Base-by-base conservation (phyloP, 371 early-diverging fungal genomes). In the Funneliformis caledonium region DNA sequence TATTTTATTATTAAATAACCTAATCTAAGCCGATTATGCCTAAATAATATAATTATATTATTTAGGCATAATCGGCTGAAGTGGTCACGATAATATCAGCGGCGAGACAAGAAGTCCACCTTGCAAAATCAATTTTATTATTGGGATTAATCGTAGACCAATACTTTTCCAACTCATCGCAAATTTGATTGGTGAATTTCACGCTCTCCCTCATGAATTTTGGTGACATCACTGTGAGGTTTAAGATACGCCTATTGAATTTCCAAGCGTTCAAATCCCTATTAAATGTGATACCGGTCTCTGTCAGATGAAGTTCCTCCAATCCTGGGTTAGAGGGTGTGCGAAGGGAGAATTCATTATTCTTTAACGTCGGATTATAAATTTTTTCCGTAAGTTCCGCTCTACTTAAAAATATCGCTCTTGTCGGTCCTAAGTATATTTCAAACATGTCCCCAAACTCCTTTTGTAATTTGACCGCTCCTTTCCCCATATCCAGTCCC, bases 381-480 rank as follows among this genome's bases (percentile, higher is more conserved):
- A 78, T 22, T 64, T 64, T 78, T 5, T 78, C 78, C 1, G 67
- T 2, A 11, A 50, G 33, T 2, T 67, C 62, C n/a, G 78, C 78
- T n/a, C 62, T 64, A 68, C 56, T n/a, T 31, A 78, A 9, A 22
- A 50, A 75, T 16, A 75, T 75, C 3, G 12, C 4, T 60, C 76
- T 31, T 42, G 12, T n/a, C 1, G 19, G 3, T 33, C 76, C 76
- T 9, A 75, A 2, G 4, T n/a, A 61, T 19, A 75, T 26, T 75
- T 75, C 76, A 42, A 37, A 56, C 9, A 75, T 19, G 10, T 75
- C 76, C 7, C 76, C 76, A 75, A 61, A 75, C 61, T 75, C 42
- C 19, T 37, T 19, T 42, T 56, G 61, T 42, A 75, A 60, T 33
- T 73, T 16, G 22, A 33, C 6, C 1, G 45, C 26, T 56, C 6